Evolutionary conservation across 2,329 filamentous ascomycete genomes (phyloP).

Genomic region (Cyphellophora europaea): DNA sequence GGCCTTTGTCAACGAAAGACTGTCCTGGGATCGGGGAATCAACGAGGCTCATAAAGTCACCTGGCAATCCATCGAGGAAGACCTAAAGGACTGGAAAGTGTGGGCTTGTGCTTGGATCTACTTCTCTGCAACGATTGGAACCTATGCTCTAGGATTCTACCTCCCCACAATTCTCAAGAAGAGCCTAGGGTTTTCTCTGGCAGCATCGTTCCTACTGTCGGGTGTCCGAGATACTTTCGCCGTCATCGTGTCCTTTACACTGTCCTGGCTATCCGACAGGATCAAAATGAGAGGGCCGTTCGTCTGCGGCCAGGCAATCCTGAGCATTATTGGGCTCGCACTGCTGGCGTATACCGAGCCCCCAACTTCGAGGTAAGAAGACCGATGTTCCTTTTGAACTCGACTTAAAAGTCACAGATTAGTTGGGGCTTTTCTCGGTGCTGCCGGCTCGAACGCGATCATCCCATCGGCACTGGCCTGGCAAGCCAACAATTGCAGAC

Average conservation of each 20-base stretch:
- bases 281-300: conserved; percentile 20
- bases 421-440: conserved; percentile 23
- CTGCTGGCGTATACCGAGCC: conserved; percentile 2
- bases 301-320: conserved; percentile 18
- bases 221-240: conserved; percentile 21
- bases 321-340: conserved; percentile 15
- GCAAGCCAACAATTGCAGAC: conserved; percentile 24
- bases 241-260: conserved; percentile 16
- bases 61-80: conserved; percentile 24
- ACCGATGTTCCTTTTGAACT: not conserved
- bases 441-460: conserved; percentile 22
- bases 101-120: conserved; percentile 47
- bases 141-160: conserved; percentile 27
- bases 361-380: conserved; percentile 4
- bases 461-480: conserved; percentile 24
- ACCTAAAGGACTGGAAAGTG: conserved; percentile 34
- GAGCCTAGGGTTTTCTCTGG: conserved; percentile 21
- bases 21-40: conserved; percentile 52
- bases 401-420: conserved; percentile 7
- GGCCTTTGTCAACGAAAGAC: conserved; percentile 26
- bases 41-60: conserved; percentile 37
- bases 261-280: conserved; percentile 21
- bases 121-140: conserved; percentile 5
- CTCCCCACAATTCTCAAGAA: conserved; percentile 15
- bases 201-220: conserved; percentile 19